phyloP scores from a whole-genome alignment of 257 asterid genomes.

The Przewalskia tangutica region DNA sequence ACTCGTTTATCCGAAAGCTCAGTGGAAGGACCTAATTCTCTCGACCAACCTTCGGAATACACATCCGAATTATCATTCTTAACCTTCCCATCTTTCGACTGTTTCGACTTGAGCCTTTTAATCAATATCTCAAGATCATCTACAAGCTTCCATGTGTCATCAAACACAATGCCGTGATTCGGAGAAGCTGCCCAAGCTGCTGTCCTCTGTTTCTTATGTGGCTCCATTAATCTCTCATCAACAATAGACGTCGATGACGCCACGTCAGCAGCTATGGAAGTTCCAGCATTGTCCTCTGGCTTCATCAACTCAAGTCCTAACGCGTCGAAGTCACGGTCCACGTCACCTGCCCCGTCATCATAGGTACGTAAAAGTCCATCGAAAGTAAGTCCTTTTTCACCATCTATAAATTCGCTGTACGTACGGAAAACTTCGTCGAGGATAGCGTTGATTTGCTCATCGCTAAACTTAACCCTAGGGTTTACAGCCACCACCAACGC shows the following conservation, averaged over 20 bases:
- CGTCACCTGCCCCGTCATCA: slow-evolving; percentile 98
- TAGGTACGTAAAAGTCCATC: slow-evolving; percentile 92
- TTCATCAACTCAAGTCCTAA: slow-evolving; percentile 82
- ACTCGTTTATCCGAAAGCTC: slow-evolving; percentile 68
- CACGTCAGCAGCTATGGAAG: slow-evolving; percentile 57
- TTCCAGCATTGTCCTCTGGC: slow-evolving; percentile 22
- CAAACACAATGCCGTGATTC: slow-evolving; percentile 89
- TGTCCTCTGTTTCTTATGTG: slow-evolving; percentile 82
- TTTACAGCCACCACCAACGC: slow-evolving; percentile 83
- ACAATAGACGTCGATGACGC: slow-evolving; percentile 69
- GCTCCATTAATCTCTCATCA: slow-evolving; percentile 74
- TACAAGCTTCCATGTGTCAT: slow-evolving; percentile 88
- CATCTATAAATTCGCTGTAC: slow-evolving; percentile 74
- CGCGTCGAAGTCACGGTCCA: slow-evolving; percentile 92
- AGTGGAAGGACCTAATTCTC: slow-evolving; percentile 73
- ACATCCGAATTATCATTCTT: slow-evolving; percentile 73
- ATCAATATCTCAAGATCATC: slow-evolving; percentile 78
- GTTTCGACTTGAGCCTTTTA: slow-evolving; percentile 53
- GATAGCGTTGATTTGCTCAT: slow-evolving; percentile 84
- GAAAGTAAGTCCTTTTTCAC: slow-evolving; percentile 70
- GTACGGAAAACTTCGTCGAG: slow-evolving; percentile 91
- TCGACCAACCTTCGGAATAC: slow-evolving; percentile 92
- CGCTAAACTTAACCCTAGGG: slow-evolving; percentile 90
- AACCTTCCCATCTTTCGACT: slow-evolving; percentile 65
- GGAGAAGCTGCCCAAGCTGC: slow-evolving; percentile 99